Evolutionary conservation across 2,329 filamentous ascomycete species (phyloP).

Genomic region (Aspergillus fumigatus): DNA sequence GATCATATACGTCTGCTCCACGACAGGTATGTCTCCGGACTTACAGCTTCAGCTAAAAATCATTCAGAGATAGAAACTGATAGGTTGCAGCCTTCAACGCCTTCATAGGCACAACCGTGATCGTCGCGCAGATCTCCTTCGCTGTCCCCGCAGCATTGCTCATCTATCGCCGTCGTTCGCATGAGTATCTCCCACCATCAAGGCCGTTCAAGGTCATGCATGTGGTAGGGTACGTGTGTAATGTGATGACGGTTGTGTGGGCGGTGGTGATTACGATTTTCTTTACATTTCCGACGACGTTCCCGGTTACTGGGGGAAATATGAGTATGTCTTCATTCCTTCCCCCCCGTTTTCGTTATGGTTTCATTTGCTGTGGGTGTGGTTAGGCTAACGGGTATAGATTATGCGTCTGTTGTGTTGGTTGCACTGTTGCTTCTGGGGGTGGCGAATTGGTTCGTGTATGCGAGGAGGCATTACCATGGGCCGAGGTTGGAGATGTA

Average conservation of each 20-base stretch:
- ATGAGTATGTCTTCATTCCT: constrained; percentile 23
- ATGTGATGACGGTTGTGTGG: constrained; percentile 13
- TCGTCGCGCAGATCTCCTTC: constrained; percentile 20
- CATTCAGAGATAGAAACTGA: not conserved
- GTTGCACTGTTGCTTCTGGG: constrained; percentile 17
- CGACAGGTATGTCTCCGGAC: constrained; percentile 11
- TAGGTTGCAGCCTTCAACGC: constrained; percentile 17
- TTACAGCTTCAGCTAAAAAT: too few species aligned
- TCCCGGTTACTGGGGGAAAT: constrained; percentile 17
- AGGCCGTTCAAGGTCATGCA: constrained; percentile 11
- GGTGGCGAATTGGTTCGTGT: constrained; percentile 16
- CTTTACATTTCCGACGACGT: constrained; percentile 15
- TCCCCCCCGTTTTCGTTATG: not conserved
- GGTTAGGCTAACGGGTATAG: not conserved
- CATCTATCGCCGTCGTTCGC: constrained; percentile 8
- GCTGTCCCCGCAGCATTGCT: constrained; percentile 17
- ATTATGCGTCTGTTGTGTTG: constrained; percentile 18
- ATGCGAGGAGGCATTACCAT: constrained; percentile 17
- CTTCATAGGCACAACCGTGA: constrained; percentile 20
- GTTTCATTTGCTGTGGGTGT: too few species aligned
- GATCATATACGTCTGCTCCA: constrained; percentile 19
- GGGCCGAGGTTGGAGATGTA: constrained; percentile 17
- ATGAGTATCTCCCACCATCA: constrained; percentile 13
- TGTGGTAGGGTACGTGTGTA: constrained; percentile 14
- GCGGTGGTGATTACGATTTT: constrained; percentile 17